Evolutionary conservation across 257 asterid species (phyloP).

Genomic region (Nicotiana otophora): DNA sequence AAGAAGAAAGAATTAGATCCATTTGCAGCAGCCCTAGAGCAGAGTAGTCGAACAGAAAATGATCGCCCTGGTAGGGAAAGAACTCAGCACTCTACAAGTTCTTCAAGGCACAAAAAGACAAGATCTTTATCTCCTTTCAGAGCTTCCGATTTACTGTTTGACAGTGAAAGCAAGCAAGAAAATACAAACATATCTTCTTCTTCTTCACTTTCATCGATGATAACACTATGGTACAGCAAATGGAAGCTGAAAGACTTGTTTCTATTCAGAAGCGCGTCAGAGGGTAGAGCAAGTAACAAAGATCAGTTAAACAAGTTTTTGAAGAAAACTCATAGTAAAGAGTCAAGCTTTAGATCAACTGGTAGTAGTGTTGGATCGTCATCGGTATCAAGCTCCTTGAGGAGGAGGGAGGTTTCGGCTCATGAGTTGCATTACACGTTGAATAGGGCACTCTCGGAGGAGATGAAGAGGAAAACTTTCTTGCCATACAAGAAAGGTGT

Average conservation of each 20-base stretch:
- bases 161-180: slow-evolving; percentile 31
- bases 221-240: slow-evolving; percentile 46
- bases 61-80: slow-evolving; percentile 41
- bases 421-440: slow-evolving; percentile 78
- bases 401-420: slow-evolving; percentile 53
- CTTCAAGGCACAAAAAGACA: slow-evolving; percentile 30
- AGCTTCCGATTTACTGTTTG: slow-evolving; percentile 61
- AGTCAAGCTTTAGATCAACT: slow-evolving; percentile 61
- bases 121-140: slow-evolving; percentile 73
- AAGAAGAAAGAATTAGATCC: slow-evolving; percentile 45
- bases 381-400: slow-evolving; percentile 38
- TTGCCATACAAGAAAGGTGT: slow-evolving; percentile 79
- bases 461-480: slow-evolving; percentile 66
- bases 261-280: slow-evolving; percentile 89
- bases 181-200: slow-evolving; percentile 1
- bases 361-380: slow-evolving; percentile 43
- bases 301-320: slow-evolving; percentile 38
- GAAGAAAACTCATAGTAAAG: slow-evolving; percentile 20
- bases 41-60: slow-evolving; percentile 23
- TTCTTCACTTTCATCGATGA: slow-evolving; percentile 24
- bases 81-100: not conserved
- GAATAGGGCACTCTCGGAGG: slow-evolving; percentile 67
- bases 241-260: slow-evolving; percentile 85
- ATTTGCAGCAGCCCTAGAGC: slow-evolving; percentile 63
- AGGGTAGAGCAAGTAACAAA: slow-evolving; percentile 50